Conservation (phyloP, 306 rosid species). For the Glycine soja region DNA sequence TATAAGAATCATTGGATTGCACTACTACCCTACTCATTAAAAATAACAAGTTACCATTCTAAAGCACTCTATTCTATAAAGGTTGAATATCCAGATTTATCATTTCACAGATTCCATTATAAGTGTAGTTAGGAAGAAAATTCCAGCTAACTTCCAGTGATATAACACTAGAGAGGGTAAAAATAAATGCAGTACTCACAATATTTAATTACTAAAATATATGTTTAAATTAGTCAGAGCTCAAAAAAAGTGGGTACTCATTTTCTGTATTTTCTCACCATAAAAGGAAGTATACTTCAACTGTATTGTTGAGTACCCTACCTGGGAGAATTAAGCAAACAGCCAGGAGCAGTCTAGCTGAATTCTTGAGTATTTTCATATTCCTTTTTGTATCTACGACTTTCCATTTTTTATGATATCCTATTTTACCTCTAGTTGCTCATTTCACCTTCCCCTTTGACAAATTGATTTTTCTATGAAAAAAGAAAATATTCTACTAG, state of each 20-base stretch:
- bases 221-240: neutral
- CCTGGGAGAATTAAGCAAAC: neutral
- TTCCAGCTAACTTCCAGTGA: neutral
- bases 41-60: neutral
- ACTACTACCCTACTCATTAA: neutral
- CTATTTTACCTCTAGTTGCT: neutral
- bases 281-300: conserved; percentile 1
- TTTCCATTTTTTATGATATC: neutral
- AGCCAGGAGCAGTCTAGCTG: conserved; percentile 10
- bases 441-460: neutral
- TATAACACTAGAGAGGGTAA: neutral
- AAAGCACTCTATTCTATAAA: neutral
- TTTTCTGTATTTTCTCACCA: conserved; percentile 11
- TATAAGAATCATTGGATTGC: conserved; percentile 30
- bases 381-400: neutral
- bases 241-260: neutral
- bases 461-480: neutral
- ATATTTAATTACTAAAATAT: neutral
- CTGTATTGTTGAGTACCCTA: neutral
- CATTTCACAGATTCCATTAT: neutral
- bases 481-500: neutral
- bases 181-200: neutral
- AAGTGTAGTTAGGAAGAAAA: conserved; percentile 5
- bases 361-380: neutral
- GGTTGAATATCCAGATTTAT: neutral